phyloP scores from a whole-genome alignment of 768 basidiomycete species.

The Russula emetica region DNA sequence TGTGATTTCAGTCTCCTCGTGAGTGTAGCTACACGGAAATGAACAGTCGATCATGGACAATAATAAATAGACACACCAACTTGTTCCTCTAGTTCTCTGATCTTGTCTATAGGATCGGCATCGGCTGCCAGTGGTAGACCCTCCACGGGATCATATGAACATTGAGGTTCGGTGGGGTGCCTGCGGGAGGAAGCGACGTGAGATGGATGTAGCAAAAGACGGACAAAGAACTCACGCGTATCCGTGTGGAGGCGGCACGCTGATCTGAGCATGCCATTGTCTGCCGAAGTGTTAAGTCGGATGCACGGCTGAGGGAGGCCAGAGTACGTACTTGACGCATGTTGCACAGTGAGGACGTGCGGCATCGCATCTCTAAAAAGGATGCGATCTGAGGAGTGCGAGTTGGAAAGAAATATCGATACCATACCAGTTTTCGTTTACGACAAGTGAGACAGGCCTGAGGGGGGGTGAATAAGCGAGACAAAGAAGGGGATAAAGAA shows the following conservation, averaged over 20 bases:
- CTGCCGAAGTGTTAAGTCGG: slow-evolving; percentile 37
- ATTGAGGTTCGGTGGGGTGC: slow-evolving; percentile 82
- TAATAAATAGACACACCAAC: slow-evolving; percentile 47
- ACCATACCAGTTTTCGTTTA: slow-evolving; percentile 72
- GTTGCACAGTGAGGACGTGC: slow-evolving; percentile 81
- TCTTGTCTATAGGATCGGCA: slow-evolving; percentile 74
- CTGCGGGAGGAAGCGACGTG: slow-evolving; percentile 37
- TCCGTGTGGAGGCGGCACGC: slow-evolving; percentile 80
- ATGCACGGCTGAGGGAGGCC: background rate
- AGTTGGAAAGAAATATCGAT: slow-evolving; percentile 2
- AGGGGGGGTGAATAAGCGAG: slow-evolving; percentile 19
- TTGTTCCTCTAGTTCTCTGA: slow-evolving; percentile 71
- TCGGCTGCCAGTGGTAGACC: slow-evolving; percentile 73
- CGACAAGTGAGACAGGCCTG: slow-evolving; percentile 81
- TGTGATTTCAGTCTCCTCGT: slow-evolving; percentile 59
- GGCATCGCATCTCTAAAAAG: slow-evolving; percentile 77
- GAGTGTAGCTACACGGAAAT: slow-evolving; percentile 48
- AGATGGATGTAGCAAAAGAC: slow-evolving; percentile 19
- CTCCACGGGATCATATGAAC: slow-evolving; percentile 83
- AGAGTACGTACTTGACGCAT: slow-evolving; percentile 66
- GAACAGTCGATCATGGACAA: slow-evolving; percentile 19
- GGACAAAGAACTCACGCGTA: slow-evolving; percentile 57
- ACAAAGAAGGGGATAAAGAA: slow-evolving; percentile 2
- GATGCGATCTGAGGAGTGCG: slow-evolving; percentile 16
- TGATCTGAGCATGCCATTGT: slow-evolving; percentile 77